Base-by-base conservation (phyloP, 1,139 yeast genomes). In the Citeromyces hawaiiensis region DNA sequence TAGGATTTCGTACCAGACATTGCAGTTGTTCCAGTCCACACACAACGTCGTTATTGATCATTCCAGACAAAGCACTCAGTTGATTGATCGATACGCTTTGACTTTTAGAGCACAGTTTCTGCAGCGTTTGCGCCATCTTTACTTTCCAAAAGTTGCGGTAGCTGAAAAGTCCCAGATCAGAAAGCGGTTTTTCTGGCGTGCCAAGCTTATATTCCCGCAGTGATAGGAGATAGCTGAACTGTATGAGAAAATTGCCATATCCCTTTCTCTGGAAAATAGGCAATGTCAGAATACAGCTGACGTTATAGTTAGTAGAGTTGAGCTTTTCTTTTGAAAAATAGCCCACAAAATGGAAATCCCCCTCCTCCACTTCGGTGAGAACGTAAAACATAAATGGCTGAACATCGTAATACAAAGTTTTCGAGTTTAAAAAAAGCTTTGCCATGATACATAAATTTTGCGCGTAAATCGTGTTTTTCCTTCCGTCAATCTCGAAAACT, bases 361-460 rank as follows among this genome's bases (percentile, higher is more conserved):
- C 63, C 2, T 52, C 47, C 49, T 80, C 88, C 25, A 72, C 64
- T 49, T 81, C 93, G 1, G 91, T 83, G 41, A 91, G 61, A 2
- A 87, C 76, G 57, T 91, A 91, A 54, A 91, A 91, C 53, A 83
- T 70, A 51, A 91, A 91, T 1, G 97, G 96, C 53, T 88, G 96
- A 33, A 91, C 97, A 52, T 88, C 97, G 54, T 87, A 87, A 53
- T 87, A 87, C 38, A 91, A 63, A 0, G 97, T 87, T 53, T 91
- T 91, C 7, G 96, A 85, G 57, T 87, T 87, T 39, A 91, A 66
- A 51, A 88, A 91, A 43, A 88, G 63, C 55, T 91, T 91, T 2
- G 97, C 95, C 46, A 91, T 59, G 37, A 91, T 64, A 61, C 98
- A 91, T 41, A 91, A 60, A 54, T 86, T 87, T 54, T 87, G 95